These are phyloP conservation scores for Leccinum subfulvum DNA, from an alignment of 1,284 basidiomycete species.

Conservation along the genomic window DNA sequence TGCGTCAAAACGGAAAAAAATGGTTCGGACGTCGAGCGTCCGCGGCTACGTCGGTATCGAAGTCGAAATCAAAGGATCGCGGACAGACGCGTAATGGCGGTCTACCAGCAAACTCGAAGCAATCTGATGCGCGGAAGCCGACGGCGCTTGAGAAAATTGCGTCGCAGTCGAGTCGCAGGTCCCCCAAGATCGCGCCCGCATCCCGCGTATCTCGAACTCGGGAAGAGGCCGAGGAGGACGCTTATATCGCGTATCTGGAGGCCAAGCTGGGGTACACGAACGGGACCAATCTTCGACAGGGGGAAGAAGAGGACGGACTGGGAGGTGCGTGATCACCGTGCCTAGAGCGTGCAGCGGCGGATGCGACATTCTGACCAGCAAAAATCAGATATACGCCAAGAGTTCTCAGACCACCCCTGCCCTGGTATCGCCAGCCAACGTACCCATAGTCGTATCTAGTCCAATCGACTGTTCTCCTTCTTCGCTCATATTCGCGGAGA, in stretches of 20 bases:
- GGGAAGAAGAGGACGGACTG: too few species aligned
- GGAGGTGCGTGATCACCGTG: too few species aligned
- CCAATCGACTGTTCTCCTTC: constrained; percentile 3
- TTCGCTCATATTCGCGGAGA: constrained; percentile 18
- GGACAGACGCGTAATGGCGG: not conserved
- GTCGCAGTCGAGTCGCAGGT: too few species aligned
- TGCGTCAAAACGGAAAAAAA: constrained; percentile 19
- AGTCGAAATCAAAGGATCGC: not conserved
- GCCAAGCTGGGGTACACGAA: too few species aligned
- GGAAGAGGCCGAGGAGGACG: too few species aligned
- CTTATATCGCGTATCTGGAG: too few species aligned
- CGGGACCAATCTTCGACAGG: too few species aligned
- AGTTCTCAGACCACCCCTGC: constrained; percentile 5
- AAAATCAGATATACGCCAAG: too few species aligned
- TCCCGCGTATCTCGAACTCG: too few species aligned
- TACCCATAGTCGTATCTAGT: constrained; percentile 24
- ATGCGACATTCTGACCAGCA: too few species aligned
- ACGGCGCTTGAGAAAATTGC: constrained; percentile 39
- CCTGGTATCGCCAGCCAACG: not conserved
- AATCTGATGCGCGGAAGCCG: not conserved
- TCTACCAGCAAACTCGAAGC: not conserved
- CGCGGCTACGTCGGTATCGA: not conserved
- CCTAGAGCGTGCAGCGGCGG: too few species aligned
- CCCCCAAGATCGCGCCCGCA: too few species aligned
- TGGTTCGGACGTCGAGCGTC: constrained; percentile 9